phyloP scores from a whole-genome alignment of 2,329 filamentous ascomycete species.

The Cercospora janseana region DNA sequence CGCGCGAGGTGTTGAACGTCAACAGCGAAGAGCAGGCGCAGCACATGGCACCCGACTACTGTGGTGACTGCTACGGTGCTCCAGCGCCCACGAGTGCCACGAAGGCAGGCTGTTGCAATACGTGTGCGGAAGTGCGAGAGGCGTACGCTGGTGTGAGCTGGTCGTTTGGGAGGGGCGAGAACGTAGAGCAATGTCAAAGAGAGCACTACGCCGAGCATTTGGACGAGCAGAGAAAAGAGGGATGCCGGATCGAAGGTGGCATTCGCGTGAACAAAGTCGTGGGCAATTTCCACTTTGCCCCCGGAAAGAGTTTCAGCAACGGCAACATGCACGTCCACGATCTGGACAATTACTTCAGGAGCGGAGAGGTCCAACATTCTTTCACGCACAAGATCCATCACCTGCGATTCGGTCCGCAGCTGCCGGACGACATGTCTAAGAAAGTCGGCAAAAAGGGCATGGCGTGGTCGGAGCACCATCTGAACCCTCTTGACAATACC shows the following conservation, averaged over 20 bases:
- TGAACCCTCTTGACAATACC: conserved; percentile 84
- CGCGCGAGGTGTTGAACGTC: conserved; percentile 66
- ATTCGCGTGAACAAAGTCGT: conserved; percentile 97
- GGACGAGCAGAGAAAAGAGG: conserved; percentile 83
- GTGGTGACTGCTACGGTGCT: conserved; percentile 89
- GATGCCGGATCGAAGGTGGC: conserved; percentile 88
- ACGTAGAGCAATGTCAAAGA: conserved; percentile 89
- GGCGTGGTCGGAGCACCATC: conserved; percentile 83
- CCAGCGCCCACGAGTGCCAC: conserved; percentile 65
- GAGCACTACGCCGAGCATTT: conserved; percentile 91
- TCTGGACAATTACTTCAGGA: conserved; percentile 88
- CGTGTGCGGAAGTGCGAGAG: conserved; percentile 93
- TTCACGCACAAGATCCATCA: conserved; percentile 88
- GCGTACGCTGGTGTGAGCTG: conserved; percentile 86
- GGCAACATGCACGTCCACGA: conserved; percentile 98
- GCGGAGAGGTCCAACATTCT: conserved; percentile 66
- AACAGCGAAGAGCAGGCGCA: conserved; percentile 63
- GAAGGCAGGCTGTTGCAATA: conserved; percentile 93
- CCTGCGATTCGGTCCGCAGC: conserved; percentile 86
- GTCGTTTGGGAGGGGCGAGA: conserved; percentile 90
- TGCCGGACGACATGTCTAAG: conserved; percentile 70
- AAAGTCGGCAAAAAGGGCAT: conserved; percentile 57
- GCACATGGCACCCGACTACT: conserved; percentile 89
- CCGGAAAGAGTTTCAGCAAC: conserved; percentile 91
- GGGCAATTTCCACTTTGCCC: conserved; percentile 97